Evolutionary conservation across 345 rosid genomes (phyloP).

Genomic region (Syzygium aqueum): DNA sequence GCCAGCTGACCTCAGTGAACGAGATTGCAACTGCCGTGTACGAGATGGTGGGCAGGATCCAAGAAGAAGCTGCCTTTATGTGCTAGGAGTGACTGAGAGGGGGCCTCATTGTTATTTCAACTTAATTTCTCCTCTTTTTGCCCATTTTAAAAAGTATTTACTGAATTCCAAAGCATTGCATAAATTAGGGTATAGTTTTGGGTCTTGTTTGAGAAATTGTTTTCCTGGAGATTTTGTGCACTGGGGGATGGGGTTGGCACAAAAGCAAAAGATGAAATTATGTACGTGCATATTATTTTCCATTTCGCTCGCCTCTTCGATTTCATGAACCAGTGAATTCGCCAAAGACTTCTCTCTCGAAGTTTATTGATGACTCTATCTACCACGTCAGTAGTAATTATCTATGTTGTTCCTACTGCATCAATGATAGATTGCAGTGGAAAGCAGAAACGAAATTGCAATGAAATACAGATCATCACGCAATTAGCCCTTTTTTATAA

Average conservation of each 20-base stretch:
- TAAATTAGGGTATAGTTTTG: neutral
- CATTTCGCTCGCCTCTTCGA: neutral
- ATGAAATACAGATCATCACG: neutral
- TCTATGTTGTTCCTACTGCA: neutral
- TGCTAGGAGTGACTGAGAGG: neutral
- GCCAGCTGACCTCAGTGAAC: constrained; percentile 29
- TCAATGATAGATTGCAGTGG: neutral
- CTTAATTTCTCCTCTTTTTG: neutral
- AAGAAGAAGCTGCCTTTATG: constrained; percentile 9
- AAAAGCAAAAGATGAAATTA: neutral
- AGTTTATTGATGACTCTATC: neutral
- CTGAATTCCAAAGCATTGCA: neutral
- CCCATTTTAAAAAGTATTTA: neutral
- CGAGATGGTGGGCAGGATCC: constrained; percentile 37
- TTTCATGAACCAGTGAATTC: neutral
- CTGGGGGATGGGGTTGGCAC: neutral
- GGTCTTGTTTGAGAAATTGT: neutral
- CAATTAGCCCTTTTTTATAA: neutral
- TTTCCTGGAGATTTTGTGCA: neutral
- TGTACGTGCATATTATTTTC: neutral
- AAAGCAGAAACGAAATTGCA: neutral
- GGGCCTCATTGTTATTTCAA: neutral
- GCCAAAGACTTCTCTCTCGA: neutral
- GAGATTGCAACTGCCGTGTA: constrained; percentile 47
- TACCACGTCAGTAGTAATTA: neutral